Conservation (phyloP, 139 green algal species). For the Nannochloris sp. region DNA sequence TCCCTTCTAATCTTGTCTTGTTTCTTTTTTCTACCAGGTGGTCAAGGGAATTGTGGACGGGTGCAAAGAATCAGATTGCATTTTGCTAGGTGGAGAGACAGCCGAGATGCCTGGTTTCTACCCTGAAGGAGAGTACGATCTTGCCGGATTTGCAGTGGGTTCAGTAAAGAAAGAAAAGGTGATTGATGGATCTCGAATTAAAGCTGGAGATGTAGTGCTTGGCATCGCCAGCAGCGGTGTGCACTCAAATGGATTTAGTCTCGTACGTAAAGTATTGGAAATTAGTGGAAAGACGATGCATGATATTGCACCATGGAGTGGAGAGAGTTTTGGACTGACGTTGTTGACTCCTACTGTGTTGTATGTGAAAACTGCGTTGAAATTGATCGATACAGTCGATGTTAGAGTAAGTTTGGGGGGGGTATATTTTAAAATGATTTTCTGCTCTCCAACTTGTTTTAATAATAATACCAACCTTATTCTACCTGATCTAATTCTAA, state of each 20-base stretch:
- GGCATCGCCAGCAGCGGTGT: constrained; percentile 77
- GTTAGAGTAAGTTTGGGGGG: constrained; percentile 39
- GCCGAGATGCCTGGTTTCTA: constrained; percentile 99
- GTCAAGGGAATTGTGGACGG: constrained; percentile 96
- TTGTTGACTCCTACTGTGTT: constrained; percentile 61
- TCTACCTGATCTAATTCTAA: constrained; percentile 6
- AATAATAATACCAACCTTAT: too few species aligned
- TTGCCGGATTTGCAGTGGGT: constrained; percentile 97
- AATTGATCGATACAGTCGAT: constrained; percentile 48
- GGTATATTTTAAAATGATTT: too few species aligned
- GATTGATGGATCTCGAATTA: constrained; percentile 80
- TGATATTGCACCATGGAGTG: constrained; percentile 55
- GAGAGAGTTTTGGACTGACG: constrained; percentile 42
- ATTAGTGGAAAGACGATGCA: constrained; percentile 45
- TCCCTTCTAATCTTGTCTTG: background rate
- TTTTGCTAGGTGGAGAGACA: constrained; percentile 91
- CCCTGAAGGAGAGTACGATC: constrained; percentile 93
- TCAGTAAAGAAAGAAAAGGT: constrained; percentile 86
- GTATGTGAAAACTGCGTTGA: constrained; percentile 48
- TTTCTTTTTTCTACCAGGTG: constrained; percentile 43
- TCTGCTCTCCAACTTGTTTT: too few species aligned
- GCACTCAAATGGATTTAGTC: constrained; percentile 95
- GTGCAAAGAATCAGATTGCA: constrained; percentile 81
- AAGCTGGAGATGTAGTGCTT: constrained; percentile 79
- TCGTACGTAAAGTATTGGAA: constrained; percentile 80